phyloP scores from a whole-genome alignment of 495 filamentous ascomycete species.

The Talaromyces nanjingensis region DNA sequence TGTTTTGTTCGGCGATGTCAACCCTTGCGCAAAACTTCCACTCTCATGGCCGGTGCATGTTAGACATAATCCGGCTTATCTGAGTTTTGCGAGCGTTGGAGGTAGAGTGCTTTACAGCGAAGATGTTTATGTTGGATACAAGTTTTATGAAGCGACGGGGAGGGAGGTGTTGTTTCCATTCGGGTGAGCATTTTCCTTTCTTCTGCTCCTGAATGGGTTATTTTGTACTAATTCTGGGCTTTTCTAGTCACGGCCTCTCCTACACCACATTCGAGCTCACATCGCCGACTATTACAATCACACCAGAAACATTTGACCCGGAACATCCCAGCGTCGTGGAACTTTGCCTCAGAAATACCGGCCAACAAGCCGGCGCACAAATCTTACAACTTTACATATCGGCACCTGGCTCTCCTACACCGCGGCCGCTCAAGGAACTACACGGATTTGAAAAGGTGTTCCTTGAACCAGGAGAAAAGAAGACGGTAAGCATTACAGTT shows the following conservation, averaged over 20 bases:
- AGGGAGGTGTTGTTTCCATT: neutral
- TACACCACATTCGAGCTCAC: neutral
- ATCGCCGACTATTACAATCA: neutral
- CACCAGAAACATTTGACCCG: conserved; percentile 4
- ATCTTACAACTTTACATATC: conserved; percentile 66
- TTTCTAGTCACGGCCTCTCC: conserved; percentile 3
- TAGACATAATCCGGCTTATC: conserved; percentile 61
- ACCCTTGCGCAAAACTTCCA: conserved; percentile 41
- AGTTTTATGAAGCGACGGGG: conserved; percentile 53
- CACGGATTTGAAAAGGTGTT: conserved; percentile 27
- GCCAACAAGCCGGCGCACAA: conserved; percentile 52
- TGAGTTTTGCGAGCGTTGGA: conserved; percentile 60
- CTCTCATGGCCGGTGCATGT: conserved; percentile 55
- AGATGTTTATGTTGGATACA: conserved; percentile 68
- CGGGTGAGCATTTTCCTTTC: neutral
- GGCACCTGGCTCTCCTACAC: conserved; percentile 37
- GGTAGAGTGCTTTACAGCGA: conserved; percentile 61
- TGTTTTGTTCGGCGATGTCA: conserved; percentile 54
- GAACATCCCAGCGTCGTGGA: conserved; percentile 24
- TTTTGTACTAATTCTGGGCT: neutral
- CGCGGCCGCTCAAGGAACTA: conserved; percentile 19
- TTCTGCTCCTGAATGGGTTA: neutral
- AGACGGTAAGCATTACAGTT: conserved; percentile 48
- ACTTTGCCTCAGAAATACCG: conserved; percentile 48
- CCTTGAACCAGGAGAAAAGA: conserved; percentile 58